phyloP scores from a whole-genome alignment of 495 filamentous ascomycete species.

The Aspergillus wentii region DNA sequence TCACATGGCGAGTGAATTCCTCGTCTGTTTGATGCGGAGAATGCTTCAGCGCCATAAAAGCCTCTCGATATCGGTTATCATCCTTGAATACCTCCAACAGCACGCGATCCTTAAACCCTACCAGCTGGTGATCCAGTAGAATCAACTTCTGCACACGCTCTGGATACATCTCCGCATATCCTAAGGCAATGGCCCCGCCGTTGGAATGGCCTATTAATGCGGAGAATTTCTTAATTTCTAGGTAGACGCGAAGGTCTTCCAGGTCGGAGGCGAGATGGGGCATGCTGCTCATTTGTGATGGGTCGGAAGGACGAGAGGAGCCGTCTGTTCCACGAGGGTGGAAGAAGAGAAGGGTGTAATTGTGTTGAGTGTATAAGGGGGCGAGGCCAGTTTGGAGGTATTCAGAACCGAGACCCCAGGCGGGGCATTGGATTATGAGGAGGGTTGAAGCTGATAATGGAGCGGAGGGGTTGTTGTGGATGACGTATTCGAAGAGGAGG shows the following conservation, averaged over 20 bases:
- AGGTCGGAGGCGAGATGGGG: conserved; percentile 12
- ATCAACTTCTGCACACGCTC: conserved; percentile 11
- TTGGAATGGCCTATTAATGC: conserved; percentile 17
- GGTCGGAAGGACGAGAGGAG: conserved; percentile 1
- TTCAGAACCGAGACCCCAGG: conserved; percentile 14
- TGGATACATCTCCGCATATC: conserved; percentile 17
- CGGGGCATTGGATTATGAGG: conserved; percentile 14
- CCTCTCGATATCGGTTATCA: conserved; percentile 6
- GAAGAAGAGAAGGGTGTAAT: conserved; percentile 10
- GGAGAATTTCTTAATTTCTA: conserved; percentile 5
- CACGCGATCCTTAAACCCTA: conserved; percentile 6
- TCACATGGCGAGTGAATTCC: conserved; percentile 6
- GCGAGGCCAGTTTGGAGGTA: conserved; percentile 15
- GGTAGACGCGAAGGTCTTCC: conserved; percentile 13
- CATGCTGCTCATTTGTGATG: conserved; percentile 11
- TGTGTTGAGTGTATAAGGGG: neutral
- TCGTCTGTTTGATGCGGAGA: conserved; percentile 3
- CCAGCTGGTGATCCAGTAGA: conserved; percentile 12
- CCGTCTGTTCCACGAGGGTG: conserved; percentile 9
- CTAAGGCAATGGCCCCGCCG: conserved; percentile 17
- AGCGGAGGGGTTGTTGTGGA: conserved; percentile 2
- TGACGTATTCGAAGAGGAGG: conserved; percentile 12
- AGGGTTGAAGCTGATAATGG: conserved; percentile 2
- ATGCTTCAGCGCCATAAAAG: neutral
- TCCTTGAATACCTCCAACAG: neutral